Percentiles rank a stretch among this genome's conserved stretches.
phyloP scores from a whole-genome alignment of 1,284 basidiomycete genomes.

The Somion occarium region DNA sequence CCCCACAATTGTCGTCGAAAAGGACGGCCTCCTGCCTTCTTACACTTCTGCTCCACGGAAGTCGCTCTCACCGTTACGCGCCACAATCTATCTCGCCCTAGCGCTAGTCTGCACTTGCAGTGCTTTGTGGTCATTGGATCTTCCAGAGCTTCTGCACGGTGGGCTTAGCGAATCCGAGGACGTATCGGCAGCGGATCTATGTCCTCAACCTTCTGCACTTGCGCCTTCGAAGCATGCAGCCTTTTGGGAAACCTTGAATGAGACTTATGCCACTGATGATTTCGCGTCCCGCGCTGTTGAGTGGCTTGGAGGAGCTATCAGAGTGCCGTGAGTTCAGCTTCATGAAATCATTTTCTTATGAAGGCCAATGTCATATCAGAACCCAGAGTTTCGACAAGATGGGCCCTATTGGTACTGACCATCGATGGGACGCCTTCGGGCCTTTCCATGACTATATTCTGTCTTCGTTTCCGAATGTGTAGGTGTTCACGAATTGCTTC shows the following conservation, averaged over 20 bases:
- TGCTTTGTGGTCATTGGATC: background rate
- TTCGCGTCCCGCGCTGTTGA: slow-evolving; percentile 45
- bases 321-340: slow-evolving; percentile 29
- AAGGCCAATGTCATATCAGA: slow-evolving; percentile 17
- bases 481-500: slow-evolving; percentile 16
- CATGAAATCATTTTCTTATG: no score
- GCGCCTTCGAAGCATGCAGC: slow-evolving; percentile 37
- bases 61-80: background rate
- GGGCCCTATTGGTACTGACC: slow-evolving; percentile 37
- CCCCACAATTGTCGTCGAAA: slow-evolving; percentile 6
- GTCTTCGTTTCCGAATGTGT: slow-evolving; percentile 37
- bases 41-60: background rate
- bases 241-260: slow-evolving; percentile 38
- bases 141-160: background rate
- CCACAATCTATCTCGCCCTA: background rate
- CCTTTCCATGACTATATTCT: slow-evolving; percentile 40
- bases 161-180: background rate
- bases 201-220: slow-evolving; percentile 42
- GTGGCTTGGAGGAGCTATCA: slow-evolving; percentile 49
- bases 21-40: slow-evolving; percentile 5
- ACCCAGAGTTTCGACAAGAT: slow-evolving; percentile 39
- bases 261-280: slow-evolving; percentile 34
- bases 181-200: slow-evolving; percentile 21
- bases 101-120: background rate
- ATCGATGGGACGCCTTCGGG: slow-evolving; percentile 39